Evolutionary conservation across 441 rosid genomes (phyloP).

Genomic region (Populus hybrid): DNA sequence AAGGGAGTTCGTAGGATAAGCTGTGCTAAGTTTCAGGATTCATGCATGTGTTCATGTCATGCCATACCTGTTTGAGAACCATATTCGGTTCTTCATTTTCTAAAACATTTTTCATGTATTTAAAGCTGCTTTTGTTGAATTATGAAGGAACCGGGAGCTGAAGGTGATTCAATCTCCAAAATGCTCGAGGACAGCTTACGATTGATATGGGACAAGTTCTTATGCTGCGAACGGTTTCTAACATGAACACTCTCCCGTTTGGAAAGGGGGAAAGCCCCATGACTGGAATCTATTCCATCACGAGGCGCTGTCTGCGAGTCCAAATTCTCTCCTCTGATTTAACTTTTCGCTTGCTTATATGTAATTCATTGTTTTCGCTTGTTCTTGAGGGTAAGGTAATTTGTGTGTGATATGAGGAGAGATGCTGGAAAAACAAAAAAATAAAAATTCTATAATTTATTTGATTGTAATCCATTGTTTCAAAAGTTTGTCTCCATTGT

Average conservation of each 20-base stretch:
- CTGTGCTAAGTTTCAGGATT: background rate
- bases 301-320: too few species aligned
- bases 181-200: slow-evolving; percentile 42
- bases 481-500: too few species aligned
- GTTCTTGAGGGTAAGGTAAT: too few species aligned
- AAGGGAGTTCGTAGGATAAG: background rate
- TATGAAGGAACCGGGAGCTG: slow-evolving; percentile 37
- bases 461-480: too few species aligned
- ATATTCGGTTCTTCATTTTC: background rate
- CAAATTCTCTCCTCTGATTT: too few species aligned
- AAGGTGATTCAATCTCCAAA: slow-evolving; percentile 18
- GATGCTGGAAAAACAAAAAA: too few species aligned
- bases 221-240: slow-evolving; percentile 18
- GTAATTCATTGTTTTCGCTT: too few species aligned
- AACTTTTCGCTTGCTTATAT: too few species aligned
- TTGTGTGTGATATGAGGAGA: too few species aligned
- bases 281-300: too few species aligned
- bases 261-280: too few species aligned
- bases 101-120: background rate
- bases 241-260: slow-evolving; percentile 2
- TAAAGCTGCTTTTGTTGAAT: background rate
- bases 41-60: background rate
- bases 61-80: background rate
- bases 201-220: slow-evolving; percentile 16
- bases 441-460: too few species aligned